Conservation (phyloP, 2,329 filamentous ascomycete genomes). For the Aspergillus hiratsukae region DNA sequence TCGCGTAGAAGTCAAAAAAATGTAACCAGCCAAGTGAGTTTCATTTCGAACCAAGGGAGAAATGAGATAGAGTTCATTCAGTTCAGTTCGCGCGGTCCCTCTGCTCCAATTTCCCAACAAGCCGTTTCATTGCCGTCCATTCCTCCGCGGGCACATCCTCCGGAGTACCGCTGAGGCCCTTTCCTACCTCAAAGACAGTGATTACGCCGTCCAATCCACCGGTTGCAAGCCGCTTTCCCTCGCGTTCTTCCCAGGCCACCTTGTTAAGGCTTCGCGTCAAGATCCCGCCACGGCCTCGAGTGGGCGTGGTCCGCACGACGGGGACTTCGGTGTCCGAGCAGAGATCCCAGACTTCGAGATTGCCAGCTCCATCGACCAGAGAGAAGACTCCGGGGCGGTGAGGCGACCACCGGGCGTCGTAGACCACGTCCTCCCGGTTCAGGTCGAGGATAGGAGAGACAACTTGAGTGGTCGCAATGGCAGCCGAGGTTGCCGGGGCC, state of each 20-base stretch:
- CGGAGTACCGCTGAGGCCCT: slow-evolving; percentile 71
- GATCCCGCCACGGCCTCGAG: slow-evolving; percentile 56
- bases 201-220: slow-evolving; percentile 88
- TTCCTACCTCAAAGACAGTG: slow-evolving; percentile 82
- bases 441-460: slow-evolving; percentile 82
- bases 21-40: not conserved
- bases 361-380: slow-evolving; percentile 87
- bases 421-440: slow-evolving; percentile 90
- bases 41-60: slow-evolving; percentile 2
- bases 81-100: slow-evolving; percentile 32
- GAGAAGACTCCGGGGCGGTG: slow-evolving; percentile 92
- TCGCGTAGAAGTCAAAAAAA: slow-evolving; percentile 3
- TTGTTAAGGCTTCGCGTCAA: slow-evolving; percentile 88
- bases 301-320: slow-evolving; percentile 72
- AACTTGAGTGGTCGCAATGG: slow-evolving; percentile 41
- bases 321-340: slow-evolving; percentile 90
- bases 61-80: slow-evolving; percentile 8
- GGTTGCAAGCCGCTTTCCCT: slow-evolving; percentile 81
- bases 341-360: slow-evolving; percentile 92
- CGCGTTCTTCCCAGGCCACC: slow-evolving; percentile 85
- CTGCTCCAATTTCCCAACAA: slow-evolving; percentile 70
- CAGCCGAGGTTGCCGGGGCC: slow-evolving; percentile 30
- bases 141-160: slow-evolving; percentile 81
- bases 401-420: slow-evolving; percentile 93
- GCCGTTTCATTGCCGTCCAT: slow-evolving; percentile 88